Base-by-base conservation (phyloP, 495 filamentous ascomycete genomes). In the Clavariopsis aquatica region DNA sequence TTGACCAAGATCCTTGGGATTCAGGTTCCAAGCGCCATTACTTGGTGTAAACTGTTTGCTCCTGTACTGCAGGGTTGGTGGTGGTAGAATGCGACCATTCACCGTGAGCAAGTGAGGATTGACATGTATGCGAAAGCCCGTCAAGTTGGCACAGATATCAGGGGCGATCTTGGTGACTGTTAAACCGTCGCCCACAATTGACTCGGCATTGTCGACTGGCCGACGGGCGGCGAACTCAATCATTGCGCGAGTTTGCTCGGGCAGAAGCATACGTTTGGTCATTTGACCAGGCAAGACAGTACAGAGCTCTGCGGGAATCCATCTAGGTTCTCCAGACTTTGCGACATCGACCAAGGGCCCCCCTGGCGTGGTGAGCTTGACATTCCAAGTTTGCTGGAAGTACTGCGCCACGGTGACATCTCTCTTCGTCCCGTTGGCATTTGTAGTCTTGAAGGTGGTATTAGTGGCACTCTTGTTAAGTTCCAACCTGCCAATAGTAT, bases 271-370 rank as follows among this genome's bases (percentile, higher is more conserved):
- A 1, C 76, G 69, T 60, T 79, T 78, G 15, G 86, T 72, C 10
- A 82, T 67, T 70, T 96, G 90, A 0, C 90, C 91, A 8, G 84
- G 81, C 4, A 86, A 65, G 8, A 95, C 82, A 1, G 69, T 69
- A 68, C 87, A 86, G 6, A 87, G 74, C 65, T 95, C 89, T 0
- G 84, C 80, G 0, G 90, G 85, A 49, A 91, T 68, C 65, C 88
- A 93, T 22, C 77, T 77, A 0, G 90, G 87, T 23, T 79, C 81
- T 0, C 77, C 72, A 1, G n/a, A 3, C 24, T n/a, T 85, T 5
- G 89, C 90, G 13, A 88, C 79, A 69, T 95, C 92, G 60, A 96
- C 75, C 3, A 93, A 80, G 0, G 90, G 89, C 7, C 83, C 60
- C 0, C 71, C 64, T 0, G 78, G 76, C 20, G 77, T 57, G 27